Conservation (phyloP, 192 early-diverging fungal species). For the Allomyces macrogynus region DNA sequence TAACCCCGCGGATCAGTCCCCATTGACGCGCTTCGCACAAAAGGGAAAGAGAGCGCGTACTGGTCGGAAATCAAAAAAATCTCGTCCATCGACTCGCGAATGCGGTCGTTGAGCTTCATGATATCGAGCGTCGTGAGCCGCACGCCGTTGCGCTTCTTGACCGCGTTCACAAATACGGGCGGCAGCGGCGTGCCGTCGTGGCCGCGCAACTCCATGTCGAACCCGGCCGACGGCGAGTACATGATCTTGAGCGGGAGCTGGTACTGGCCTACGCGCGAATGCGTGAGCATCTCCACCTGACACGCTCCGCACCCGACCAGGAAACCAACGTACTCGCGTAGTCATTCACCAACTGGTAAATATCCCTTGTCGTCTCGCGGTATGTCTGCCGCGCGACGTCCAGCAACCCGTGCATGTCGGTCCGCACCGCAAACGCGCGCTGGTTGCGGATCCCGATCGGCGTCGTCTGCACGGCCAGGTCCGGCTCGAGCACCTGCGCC, state of each 20-base stretch:
- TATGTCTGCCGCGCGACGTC: neutral
- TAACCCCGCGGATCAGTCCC: neutral
- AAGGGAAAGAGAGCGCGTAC: neutral
- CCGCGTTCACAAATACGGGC: neutral
- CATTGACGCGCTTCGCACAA: too few species aligned
- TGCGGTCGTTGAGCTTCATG: neutral
- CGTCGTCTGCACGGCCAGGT: neutral
- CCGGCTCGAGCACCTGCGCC: neutral
- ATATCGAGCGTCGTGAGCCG: constrained; percentile 2
- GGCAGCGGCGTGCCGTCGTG: neutral
- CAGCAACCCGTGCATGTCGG: neutral
- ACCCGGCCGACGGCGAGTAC: neutral
- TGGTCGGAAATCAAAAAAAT: neutral
- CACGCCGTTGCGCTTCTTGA: neutral
- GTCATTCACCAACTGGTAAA: neutral
- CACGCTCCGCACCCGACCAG: too few species aligned
- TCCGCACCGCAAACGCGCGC: neutral
- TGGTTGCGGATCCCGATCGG: neutral
- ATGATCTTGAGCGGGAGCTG: neutral
- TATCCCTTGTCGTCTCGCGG: neutral
- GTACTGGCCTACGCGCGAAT: neutral
- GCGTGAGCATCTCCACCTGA: too few species aligned
- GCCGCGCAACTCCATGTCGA: neutral
- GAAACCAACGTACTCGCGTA: neutral
- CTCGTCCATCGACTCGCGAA: neutral